Base-by-base conservation (phyloP, 2,329 filamentous ascomycete species). In the Ophiostoma montium region DNA sequence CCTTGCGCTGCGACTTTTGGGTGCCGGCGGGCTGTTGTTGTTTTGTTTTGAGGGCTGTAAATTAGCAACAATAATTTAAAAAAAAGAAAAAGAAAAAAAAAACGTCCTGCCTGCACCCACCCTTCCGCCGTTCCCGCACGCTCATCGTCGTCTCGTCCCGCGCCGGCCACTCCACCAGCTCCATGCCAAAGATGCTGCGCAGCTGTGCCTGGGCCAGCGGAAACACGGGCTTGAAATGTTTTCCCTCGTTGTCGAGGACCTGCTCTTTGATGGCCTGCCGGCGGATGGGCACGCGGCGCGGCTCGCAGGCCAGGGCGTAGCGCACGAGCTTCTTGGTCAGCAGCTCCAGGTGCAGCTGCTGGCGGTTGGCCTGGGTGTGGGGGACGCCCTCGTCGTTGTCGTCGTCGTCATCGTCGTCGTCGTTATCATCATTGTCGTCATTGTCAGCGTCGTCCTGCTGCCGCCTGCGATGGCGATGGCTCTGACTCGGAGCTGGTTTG, bases 151-250 rank as follows among this genome's bases (percentile, higher is more conserved):
- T 74, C 63, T 88, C 94, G 59, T 95, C 90, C 59, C 76, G 77
- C 1, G 75, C 70, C 0, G 92, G 88, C 46, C 96, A 70, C 65
- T 95, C 89, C 4, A 78, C 72, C 72, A 98, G 76, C 62, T 89
- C 76, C 88, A 96, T 95, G n/a, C 92, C 92, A 65, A 95, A 96
- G 1, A 81, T 74, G 2, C 68, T 67, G 44, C 73, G 70, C 35
- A 98, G 68, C 56, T 84, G 76, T 32, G 69, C 65, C 62, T 98
- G 90, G 38, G 90, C 86, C 36, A 75, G 70, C 0, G 76, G 75
- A 59, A 95, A 95, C 3, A 95, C 78, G 12, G 67, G 63, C 61
- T 80, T 88, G 63, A 95, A 96, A 33, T 79, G 70, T 31, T 82
- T 72, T 7, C 78, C 68, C 9, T 81, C 75, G 42, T 80, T 73